phyloP scores from a whole-genome alignment of 1,139 yeast species.

The Wickerhamomyces sp. region DNA sequence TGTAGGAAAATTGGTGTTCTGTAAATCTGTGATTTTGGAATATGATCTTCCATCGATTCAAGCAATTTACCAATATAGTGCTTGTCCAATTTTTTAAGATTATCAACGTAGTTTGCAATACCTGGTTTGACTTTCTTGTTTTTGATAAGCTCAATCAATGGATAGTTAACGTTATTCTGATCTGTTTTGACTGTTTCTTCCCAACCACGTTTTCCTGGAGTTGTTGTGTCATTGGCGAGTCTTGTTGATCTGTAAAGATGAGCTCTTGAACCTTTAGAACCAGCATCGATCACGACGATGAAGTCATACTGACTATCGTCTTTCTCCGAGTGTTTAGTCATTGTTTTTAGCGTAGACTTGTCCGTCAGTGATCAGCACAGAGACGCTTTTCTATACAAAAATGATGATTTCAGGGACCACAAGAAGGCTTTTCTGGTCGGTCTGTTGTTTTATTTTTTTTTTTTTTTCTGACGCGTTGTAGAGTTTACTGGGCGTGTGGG shows the following conservation, averaged over 20 bases:
- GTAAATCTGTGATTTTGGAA: conserved; percentile 63
- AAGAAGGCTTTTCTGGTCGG: too few species aligned
- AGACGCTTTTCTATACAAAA: too few species aligned
- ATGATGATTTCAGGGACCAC: too few species aligned
- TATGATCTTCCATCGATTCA: conserved; percentile 47
- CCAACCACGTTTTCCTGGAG: not conserved
- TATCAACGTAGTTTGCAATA: conserved; percentile 13
- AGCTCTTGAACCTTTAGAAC: conserved; percentile 76
- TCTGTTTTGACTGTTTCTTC: too few species aligned
- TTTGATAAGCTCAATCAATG: conserved; percentile 41
- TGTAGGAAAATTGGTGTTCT: conserved; percentile 74
- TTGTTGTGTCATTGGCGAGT: conserved; percentile 12
- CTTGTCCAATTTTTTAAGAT: conserved; percentile 48
- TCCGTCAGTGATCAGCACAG: too few species aligned
- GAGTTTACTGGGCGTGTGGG: too few species aligned
- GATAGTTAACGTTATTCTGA: conserved; percentile 26
- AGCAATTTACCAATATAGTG: conserved; percentile 55
- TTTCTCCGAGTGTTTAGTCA: too few species aligned
- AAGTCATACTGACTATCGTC: too few species aligned
- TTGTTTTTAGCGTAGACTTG: too few species aligned
- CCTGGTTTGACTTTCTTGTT: conserved; percentile 62
- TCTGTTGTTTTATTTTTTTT: too few species aligned
- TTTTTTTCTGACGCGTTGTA: too few species aligned
- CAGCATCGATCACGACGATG: conserved; percentile 74
- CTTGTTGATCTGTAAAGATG: conserved; percentile 47